A percentile compares a stretch with the other conserved stretches of the same genome.
Evolutionary conservation across 129 eudicot species (phyloP).

Genomic region (Flaveria ramosissima): DNA sequence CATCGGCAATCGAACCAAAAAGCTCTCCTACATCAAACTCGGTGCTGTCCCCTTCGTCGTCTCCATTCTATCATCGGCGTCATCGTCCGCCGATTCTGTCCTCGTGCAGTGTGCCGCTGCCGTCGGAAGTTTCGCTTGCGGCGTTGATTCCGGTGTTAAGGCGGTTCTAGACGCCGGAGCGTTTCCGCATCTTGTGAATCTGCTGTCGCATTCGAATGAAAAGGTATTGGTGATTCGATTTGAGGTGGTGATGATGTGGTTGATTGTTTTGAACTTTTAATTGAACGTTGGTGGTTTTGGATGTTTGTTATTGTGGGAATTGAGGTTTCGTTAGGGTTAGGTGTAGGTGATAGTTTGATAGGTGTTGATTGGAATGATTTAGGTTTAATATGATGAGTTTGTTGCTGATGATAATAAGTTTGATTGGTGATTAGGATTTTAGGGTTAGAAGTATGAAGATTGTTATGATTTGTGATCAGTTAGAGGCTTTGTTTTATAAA

Average conservation of each 20-base stretch:
- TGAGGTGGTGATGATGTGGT: too few relatives aligned
- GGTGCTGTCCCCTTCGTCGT: constrained; percentile 86
- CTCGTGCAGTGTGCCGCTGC: constrained; percentile 76
- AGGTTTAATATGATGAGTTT: not conserved
- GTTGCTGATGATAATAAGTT: constrained; percentile 11
- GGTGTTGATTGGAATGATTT: not conserved
- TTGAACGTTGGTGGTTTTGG: too few relatives aligned
- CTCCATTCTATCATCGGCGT: constrained; percentile 55
- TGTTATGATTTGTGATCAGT: not conserved
- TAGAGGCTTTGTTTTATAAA: not conserved
- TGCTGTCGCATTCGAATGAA: constrained; percentile 57
- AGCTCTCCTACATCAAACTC: constrained; percentile 70
- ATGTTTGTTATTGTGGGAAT: too few relatives aligned
- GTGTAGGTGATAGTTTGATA: constrained; percentile 3
- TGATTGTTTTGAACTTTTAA: too few relatives aligned
- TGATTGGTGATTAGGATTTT: constrained; percentile 2
- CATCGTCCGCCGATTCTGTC: constrained; percentile 40
- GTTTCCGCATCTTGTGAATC: constrained; percentile 55
- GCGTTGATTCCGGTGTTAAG: constrained; percentile 77
- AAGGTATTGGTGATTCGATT: constrained; percentile 44
- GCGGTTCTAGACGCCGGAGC: constrained; percentile 95
- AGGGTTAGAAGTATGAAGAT: not conserved
- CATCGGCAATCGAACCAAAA: constrained; percentile 87
- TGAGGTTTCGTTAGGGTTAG: constrained; percentile 21
- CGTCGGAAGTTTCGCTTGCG: constrained; percentile 94